phyloP scores from a whole-genome alignment of 106 monocot genomes.

The Dioscorea alata region DNA sequence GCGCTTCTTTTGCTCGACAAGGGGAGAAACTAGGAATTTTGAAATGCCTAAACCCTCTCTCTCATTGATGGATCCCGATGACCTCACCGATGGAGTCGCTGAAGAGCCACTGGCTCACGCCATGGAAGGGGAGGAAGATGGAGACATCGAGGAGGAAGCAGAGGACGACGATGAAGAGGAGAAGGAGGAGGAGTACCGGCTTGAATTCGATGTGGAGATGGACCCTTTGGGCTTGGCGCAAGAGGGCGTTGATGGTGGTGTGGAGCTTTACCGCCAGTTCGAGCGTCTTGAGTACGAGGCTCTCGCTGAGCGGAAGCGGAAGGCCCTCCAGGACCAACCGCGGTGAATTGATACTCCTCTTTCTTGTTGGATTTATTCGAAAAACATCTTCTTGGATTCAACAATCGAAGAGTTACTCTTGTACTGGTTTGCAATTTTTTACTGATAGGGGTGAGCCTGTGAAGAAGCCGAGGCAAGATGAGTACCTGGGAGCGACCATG shows the following conservation, averaged over 20 bases:
- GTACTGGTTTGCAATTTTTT: too few species aligned
- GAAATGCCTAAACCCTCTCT: too few species aligned
- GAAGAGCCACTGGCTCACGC: not conserved
- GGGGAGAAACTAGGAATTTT: too few species aligned
- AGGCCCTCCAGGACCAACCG: too few species aligned
- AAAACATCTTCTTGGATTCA: too few species aligned
- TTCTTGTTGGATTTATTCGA: too few species aligned
- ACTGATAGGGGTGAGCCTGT: slow-evolving; percentile 21
- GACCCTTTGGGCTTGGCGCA: slow-evolving; percentile 4
- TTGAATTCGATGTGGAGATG: slow-evolving; percentile 1
- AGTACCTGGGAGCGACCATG: slow-evolving; percentile 61
- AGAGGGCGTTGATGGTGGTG: not conserved
- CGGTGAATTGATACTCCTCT: too few species aligned
- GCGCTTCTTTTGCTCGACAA: too few species aligned
- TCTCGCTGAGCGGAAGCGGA: slow-evolving; percentile 61
- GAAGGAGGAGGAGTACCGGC: not conserved
- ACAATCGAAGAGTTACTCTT: too few species aligned
- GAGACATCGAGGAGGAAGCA: not conserved
- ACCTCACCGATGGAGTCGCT: not conserved
- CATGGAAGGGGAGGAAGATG: not conserved
- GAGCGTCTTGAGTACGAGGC: slow-evolving; percentile 67
- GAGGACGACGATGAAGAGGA: not conserved
- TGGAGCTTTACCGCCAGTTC: slow-evolving; percentile 48
- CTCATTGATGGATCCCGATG: too few species aligned
- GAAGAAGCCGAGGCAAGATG: slow-evolving; percentile 49